Conservation (phyloP, 805 yeast species). For the Ogataea paradorogensis region DNA sequence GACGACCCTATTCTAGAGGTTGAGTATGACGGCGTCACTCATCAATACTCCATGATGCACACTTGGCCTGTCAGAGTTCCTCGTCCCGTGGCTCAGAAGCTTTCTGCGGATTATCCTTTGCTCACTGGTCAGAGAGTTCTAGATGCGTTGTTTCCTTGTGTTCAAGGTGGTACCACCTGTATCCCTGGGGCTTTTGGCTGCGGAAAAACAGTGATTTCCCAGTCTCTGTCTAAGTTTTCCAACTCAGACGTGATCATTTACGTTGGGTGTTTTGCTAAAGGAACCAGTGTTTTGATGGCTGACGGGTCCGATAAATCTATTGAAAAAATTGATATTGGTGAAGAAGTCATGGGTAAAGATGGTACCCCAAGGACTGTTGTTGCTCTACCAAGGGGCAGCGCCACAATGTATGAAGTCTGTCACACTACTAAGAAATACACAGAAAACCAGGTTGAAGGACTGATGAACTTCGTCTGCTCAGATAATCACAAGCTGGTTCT, state of each 20-base stretch:
- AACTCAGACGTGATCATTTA: slow-evolving; percentile 96
- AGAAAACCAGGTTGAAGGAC: too few species aligned
- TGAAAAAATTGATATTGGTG: too few species aligned
- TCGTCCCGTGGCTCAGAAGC: slow-evolving; percentile 94
- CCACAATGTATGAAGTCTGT: too few species aligned
- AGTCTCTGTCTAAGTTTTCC: slow-evolving; percentile 93
- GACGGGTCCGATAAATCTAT: too few species aligned
- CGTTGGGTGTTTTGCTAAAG: slow-evolving; percentile 84
- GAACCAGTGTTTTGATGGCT: too few species aligned
- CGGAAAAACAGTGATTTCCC: slow-evolving; percentile 96
- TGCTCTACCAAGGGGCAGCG: too few species aligned
- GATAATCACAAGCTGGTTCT: too few species aligned
- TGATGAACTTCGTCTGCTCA: too few species aligned
- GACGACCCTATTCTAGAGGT: slow-evolving; percentile 90
- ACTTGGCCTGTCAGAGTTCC: slow-evolving; percentile 99
- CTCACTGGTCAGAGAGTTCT: slow-evolving; percentile 98
- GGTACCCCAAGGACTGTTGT: too few species aligned
- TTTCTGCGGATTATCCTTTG: slow-evolving; percentile 91
- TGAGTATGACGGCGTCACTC: slow-evolving; percentile 86
- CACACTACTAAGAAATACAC: too few species aligned
- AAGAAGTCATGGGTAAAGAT: too few species aligned
- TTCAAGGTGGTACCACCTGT: slow-evolving; percentile 99
- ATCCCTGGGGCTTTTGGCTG: slow-evolving; percentile 99
- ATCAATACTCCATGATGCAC: slow-evolving; percentile 89
- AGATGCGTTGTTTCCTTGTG: slow-evolving; percentile 97